These are phyloP conservation scores for Cryptococcus neoformans DNA, from an alignment of 1,284 basidiomycete genomes.

Conservation along the genomic window DNA sequence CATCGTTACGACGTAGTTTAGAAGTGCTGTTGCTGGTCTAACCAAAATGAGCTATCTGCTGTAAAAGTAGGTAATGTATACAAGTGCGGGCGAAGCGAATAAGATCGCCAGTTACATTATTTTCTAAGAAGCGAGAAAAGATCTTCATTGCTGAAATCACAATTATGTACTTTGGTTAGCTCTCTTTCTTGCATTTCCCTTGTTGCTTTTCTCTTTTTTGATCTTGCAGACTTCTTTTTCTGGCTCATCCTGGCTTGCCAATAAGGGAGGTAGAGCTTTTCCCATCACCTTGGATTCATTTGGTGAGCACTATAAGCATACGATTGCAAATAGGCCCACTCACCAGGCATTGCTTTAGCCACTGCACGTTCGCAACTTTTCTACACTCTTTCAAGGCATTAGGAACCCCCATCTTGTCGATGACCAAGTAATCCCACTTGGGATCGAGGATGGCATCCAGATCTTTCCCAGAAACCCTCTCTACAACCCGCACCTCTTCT, in stretches of 20 bases:
- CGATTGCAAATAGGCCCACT: slow-evolving; percentile 7
- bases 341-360: slow-evolving; percentile 75
- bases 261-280: slow-evolving; percentile 1
- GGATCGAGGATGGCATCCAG: slow-evolving; percentile 31
- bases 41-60: too few relatives aligned
- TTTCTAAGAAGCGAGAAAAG: too few relatives aligned
- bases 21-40: too few relatives aligned
- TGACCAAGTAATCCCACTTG: slow-evolving; percentile 64
- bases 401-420: slow-evolving; percentile 50
- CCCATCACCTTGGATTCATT: slow-evolving; percentile 8
- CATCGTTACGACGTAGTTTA: too few relatives aligned
- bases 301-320: background rate
- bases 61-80: too few relatives aligned
- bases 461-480: slow-evolving; percentile 25
- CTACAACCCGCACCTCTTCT: slow-evolving; percentile 53
- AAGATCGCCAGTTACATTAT: too few relatives aligned
- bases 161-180: too few relatives aligned
- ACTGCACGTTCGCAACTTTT: slow-evolving; percentile 50
- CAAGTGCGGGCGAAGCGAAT: too few relatives aligned
- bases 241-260: background rate
- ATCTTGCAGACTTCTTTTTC: background rate
- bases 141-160: too few relatives aligned
- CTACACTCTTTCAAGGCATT: slow-evolving; percentile 42
- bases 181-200: too few relatives aligned
- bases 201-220: too few relatives aligned